Conservation (phyloP, 2,329 filamentous ascomycete species). For the Helotiales sp. region DNA sequence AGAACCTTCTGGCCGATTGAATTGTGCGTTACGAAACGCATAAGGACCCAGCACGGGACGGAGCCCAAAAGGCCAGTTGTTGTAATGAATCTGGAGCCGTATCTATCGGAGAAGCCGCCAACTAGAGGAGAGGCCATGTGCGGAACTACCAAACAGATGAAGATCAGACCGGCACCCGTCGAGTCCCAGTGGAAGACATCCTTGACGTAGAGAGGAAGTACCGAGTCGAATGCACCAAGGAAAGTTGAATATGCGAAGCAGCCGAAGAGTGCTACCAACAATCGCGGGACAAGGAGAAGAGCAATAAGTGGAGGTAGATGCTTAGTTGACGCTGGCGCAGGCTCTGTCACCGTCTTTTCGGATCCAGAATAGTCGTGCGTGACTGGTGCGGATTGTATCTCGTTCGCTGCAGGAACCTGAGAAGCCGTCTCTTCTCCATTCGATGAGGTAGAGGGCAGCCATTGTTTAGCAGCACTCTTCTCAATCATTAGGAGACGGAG, state of each 20-base stretch:
- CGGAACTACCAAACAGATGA: constrained; percentile 63
- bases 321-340: constrained; percentile 8
- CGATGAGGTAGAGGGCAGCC: constrained; percentile 40
- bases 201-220: constrained; percentile 60
- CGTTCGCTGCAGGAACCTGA: neutral
- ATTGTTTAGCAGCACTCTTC: constrained; percentile 57
- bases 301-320: constrained; percentile 43
- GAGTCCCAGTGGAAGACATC: constrained; percentile 59
- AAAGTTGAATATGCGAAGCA: constrained; percentile 53
- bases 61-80: constrained; percentile 61
- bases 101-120: constrained; percentile 53
- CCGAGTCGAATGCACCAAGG: constrained; percentile 58
- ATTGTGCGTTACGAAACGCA: constrained; percentile 67
- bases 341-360: constrained; percentile 2
- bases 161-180: constrained; percentile 61
- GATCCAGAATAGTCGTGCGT: neutral
- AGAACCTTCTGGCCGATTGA: constrained; percentile 66
- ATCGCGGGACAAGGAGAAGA: constrained; percentile 48
- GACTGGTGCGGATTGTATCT: constrained; percentile 19
- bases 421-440: neutral
- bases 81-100: constrained; percentile 65
- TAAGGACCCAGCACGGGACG: constrained; percentile 63
- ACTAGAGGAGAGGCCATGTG: constrained; percentile 63
- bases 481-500: constrained; percentile 61
- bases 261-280: constrained; percentile 48